These are phyloP conservation scores for Phoma herbarum DNA, from an alignment of 2,329 filamentous ascomycete species.

Conservation along the genomic window DNA sequence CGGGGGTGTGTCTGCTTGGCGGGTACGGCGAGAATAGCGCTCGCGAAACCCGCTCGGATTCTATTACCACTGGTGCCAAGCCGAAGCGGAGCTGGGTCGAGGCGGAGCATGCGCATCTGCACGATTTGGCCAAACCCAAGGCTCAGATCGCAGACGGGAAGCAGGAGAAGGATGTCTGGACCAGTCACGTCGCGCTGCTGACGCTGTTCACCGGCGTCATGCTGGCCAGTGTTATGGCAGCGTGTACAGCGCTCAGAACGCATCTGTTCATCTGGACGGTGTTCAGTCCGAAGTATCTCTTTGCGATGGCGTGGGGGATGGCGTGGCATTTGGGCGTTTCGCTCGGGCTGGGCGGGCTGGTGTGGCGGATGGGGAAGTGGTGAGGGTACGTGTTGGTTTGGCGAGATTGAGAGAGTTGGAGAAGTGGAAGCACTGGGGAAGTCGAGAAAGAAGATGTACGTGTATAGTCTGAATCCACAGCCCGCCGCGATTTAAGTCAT, in stretches of 20 bases:
- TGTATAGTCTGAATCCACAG: no score
- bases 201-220: slow-evolving; percentile 75
- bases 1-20: slow-evolving; percentile 62
- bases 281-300: slow-evolving; percentile 96
- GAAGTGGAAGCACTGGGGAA: no score
- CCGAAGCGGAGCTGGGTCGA: slow-evolving; percentile 41
- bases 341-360: slow-evolving; percentile 44
- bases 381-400: slow-evolving; percentile 8
- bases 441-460: no score
- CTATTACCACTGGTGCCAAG: not conserved
- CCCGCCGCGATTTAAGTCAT: no score
- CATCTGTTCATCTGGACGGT: slow-evolving; percentile 99
- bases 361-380: slow-evolving; percentile 48
- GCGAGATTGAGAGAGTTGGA: no score
- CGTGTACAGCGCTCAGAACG: slow-evolving; percentile 82
- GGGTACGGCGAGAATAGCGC: not conserved
- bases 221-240: slow-evolving; percentile 80
- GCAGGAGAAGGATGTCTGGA: slow-evolving; percentile 25
- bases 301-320: slow-evolving; percentile 86
- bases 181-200: slow-evolving; percentile 67
- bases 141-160: slow-evolving; percentile 26
- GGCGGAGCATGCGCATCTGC: slow-evolving; percentile 40
- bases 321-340: slow-evolving; percentile 74
- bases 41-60: no score
- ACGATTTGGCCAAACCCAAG: slow-evolving; percentile 14